Conservation (phyloP, 2,329 filamentous ascomycete species). For the Fusarium sp. region DNA sequence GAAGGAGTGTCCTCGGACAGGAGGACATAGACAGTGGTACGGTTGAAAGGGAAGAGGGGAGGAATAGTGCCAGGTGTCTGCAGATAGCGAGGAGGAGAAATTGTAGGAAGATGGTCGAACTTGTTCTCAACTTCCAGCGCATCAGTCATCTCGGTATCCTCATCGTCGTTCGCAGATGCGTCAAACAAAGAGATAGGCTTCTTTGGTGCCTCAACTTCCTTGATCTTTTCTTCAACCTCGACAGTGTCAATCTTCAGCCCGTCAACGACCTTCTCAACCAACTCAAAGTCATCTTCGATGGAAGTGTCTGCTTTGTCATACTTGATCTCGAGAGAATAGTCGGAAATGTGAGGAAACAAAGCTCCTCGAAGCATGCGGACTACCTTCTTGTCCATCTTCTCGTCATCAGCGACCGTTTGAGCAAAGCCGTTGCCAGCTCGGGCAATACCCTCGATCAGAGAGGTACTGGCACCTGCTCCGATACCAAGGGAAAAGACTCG, state of each 20-base stretch:
- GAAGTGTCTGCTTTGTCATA: slow-evolving; percentile 55
- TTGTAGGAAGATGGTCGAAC: slow-evolving; percentile 63
- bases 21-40: slow-evolving; percentile 74
- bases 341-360: slow-evolving; percentile 72
- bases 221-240: not conserved
- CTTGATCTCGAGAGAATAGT: slow-evolving; percentile 73
- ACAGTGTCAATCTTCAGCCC: slow-evolving; percentile 55
- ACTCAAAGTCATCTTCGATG: slow-evolving; percentile 67
- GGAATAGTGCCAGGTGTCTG: slow-evolving; percentile 74
- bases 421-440: slow-evolving; percentile 67
- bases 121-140: slow-evolving; percentile 47
- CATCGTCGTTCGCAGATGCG: slow-evolving; percentile 56
- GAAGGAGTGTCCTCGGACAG: slow-evolving; percentile 62
- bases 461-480: slow-evolving; percentile 61
- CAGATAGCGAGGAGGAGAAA: slow-evolving; percentile 67
- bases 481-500: slow-evolving; percentile 68
- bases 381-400: slow-evolving; percentile 76
- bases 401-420: slow-evolving; percentile 70
- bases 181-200: slow-evolving; percentile 72
- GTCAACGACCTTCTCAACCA: slow-evolving; percentile 69
- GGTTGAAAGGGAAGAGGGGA: slow-evolving; percentile 73
- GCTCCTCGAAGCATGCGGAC: slow-evolving; percentile 80
- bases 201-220: slow-evolving; percentile 39
- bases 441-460: slow-evolving; percentile 66
- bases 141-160: slow-evolving; percentile 48